Evolutionary conservation across 2,329 filamentous ascomycete genomes (phyloP), one percentile per base, ranked within the genome.

Genomic region (Ambrosiella cleistominuta): DNA sequence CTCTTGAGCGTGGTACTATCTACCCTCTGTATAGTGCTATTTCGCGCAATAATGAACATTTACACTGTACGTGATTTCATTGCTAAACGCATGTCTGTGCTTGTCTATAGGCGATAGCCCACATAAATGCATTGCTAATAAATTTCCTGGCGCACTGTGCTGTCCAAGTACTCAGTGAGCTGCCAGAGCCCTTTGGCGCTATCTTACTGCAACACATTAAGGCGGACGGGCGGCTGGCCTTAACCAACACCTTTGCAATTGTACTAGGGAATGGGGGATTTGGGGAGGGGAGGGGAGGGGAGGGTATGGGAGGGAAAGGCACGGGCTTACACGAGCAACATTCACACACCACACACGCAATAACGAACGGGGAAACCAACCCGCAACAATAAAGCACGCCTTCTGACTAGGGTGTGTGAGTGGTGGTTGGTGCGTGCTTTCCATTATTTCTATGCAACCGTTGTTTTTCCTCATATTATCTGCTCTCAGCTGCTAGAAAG

Each of bases 21-120:
- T 47, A 47, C 44, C 19, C 19, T 8, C 44, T 47, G 6, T 47
- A 13, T 40, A 47, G 45, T 47, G 54, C 15, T 12, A 54, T 35
- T 54, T 54, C 52, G 38, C 38, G 52, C 15, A 7, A 27, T 42
- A 27, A 19, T 9, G 11, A 3, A 6, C 2, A 17, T 8, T 17
- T 40, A 15, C 59, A 61, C 59, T 58, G 59, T 61, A 58, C 56
- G 59, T 58, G 59, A 42, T 19, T 42, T 15, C 15, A 12, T 38
- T 42, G 8, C n/a, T 54, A 17, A 37, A 15, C n/a, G n/a, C 19
- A 15, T 42, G 36, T 54, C 38, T 39, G 38, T 39, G 36, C 15
- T 54, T 19, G 9, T 42, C 13, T 12, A 42, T n/a, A 37, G 17
- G 35, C 39, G 35, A 38, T 17, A 9, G 35, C 9, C 5, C 8